A percentile compares a stretch with the other conserved stretches of the same genome.
Evolutionary conservation across 179 eudicot species (phyloP).

Genomic region (Beta macrorhiza): DNA sequence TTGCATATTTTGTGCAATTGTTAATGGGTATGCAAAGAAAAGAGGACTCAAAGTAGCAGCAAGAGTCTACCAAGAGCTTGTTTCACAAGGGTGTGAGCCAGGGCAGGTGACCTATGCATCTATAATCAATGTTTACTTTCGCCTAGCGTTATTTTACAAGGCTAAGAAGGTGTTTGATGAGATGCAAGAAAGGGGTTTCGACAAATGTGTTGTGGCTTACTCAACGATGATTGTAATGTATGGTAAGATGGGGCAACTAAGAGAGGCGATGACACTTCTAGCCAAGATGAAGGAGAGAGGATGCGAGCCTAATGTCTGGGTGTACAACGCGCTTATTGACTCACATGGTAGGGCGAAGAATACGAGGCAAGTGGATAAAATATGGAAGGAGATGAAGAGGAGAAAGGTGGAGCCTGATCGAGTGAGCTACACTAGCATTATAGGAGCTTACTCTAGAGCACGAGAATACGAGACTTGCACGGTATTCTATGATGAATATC

Average conservation of each 20-base stretch:
- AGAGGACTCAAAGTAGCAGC: constrained; percentile 55
- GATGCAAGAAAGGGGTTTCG: constrained; percentile 66
- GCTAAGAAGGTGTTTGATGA: constrained; percentile 57
- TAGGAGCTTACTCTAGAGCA: constrained; percentile 63
- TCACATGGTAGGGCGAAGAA: constrained; percentile 59
- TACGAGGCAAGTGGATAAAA: constrained; percentile 70
- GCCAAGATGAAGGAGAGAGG: constrained; percentile 88
- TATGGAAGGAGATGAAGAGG: constrained; percentile 93
- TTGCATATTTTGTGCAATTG: constrained; percentile 78
- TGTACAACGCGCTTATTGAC: constrained; percentile 75
- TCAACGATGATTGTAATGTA: constrained; percentile 88
- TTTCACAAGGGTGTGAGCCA: constrained; percentile 51
- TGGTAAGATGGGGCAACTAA: constrained; percentile 53
- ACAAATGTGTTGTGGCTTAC: constrained; percentile 83
- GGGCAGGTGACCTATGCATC: constrained; percentile 95
- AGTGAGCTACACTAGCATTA: constrained; percentile 77
- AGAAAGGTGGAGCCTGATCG: constrained; percentile 58
- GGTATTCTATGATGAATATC: constrained; percentile 53
- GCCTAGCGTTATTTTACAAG: constrained; percentile 51
- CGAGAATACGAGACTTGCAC: constrained; percentile 57
- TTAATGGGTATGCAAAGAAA: constrained; percentile 72
- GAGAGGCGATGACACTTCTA: constrained; percentile 75
- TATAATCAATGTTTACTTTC: constrained; percentile 50
- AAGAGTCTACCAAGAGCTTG: constrained; percentile 53
- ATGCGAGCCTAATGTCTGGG: constrained; percentile 85